Base-by-base conservation (phyloP, 805 yeast genomes). In the Yarrowia bubula region DNA sequence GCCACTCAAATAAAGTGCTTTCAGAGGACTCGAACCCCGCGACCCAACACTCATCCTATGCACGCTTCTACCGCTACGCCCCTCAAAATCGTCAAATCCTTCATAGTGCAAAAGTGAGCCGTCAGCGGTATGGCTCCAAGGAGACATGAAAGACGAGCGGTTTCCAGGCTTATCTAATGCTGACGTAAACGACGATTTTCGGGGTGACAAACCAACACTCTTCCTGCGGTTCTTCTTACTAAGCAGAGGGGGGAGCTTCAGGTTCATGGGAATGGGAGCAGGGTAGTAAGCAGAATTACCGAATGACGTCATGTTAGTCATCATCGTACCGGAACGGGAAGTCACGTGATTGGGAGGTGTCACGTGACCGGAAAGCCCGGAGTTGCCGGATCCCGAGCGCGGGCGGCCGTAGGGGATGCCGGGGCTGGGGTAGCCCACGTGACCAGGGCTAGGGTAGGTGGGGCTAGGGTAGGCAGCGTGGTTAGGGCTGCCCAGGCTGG, bases 201-300 rank as follows among this genome's bases (percentile, higher is more conserved):
- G 47, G 2, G 47, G 47, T 15, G 47, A n/a, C n/a, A n/a, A n/a
- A n/a, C n/a, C n/a, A n/a, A n/a, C n/a, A n/a, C n/a, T n/a, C n/a
- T n/a, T n/a, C n/a, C n/a, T n/a, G n/a, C n/a, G 84, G 83, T 64
- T 67, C 61, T 67, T 68, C 32, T 67, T 67, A 10, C 74, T 69
- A 43, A 76, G 64, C 33, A 72, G 64, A 4, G 79, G 79, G 10
- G 79, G 79, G 5, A 74, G 70, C 33, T 69, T 67, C 14, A 76
- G 70, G 66, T 69, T 69, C n/a, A 68, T 63, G 10, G 79, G 79
- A 9, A 76, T 69, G 2, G 78, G 78, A 3, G 78, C 76, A 3
- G 78, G 78, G 47, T 76, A 76, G 61, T 66, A 69, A 3, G 57
- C 42, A 1, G 38, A 13, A 14, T 17, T 18, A 15, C 32, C n/a